Evolutionary conservation across 192 early-diverging fungal genomes (phyloP), one percentile per base, ranked within the genome.

Genomic region (Coemansia sp.): DNA sequence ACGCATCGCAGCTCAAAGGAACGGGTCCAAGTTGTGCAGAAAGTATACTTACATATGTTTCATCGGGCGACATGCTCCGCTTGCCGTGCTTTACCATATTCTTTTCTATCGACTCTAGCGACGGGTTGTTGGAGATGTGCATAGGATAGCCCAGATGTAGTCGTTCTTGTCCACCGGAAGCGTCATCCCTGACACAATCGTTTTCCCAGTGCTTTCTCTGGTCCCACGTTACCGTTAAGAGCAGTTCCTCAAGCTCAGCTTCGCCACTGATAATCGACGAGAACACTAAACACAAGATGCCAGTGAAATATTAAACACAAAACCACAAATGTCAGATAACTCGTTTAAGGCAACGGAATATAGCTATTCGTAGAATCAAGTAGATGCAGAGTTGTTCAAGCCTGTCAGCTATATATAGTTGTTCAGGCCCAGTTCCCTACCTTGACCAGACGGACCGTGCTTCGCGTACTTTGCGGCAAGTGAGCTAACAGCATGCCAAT

Each of bases 201-300:
- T 65, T 65, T 37, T 58, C 53, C 80, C 80, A 82, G 69, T 82
- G 80, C 48, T 56, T 59, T 29, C 42, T 61, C 63, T 71, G 61
- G 26, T 64, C 59, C 80, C 75, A 82, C 33, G 59, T 42, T 16
- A 77, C 69, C 2, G 28, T 43, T 37, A 66, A 59, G 15, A 77
- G 53, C 30, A 68, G 65, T 64, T 82, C 80, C 55, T 82, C 80
- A 33, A 82, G 80, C 62, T 58, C 46, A 2, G 74, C 75, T 51
- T 82, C 80, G 55, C 66, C 64, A 20, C 48, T 18, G 12, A 82
- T 66, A 29, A 77, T 73, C 21, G 56, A 42, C 39, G 71, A 51
- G 62, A 77, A 82, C 39, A 45, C 78, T 73, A 81, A 42, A 49
- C 40, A 12, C 35, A 26, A 40, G 39, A 15, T 40, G 2, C 39